Evolutionary conservation across 2,329 filamentous ascomycete species (phyloP), one percentile per base, ranked within the genome.

Genomic region (Pezicula neosporulosa): DNA sequence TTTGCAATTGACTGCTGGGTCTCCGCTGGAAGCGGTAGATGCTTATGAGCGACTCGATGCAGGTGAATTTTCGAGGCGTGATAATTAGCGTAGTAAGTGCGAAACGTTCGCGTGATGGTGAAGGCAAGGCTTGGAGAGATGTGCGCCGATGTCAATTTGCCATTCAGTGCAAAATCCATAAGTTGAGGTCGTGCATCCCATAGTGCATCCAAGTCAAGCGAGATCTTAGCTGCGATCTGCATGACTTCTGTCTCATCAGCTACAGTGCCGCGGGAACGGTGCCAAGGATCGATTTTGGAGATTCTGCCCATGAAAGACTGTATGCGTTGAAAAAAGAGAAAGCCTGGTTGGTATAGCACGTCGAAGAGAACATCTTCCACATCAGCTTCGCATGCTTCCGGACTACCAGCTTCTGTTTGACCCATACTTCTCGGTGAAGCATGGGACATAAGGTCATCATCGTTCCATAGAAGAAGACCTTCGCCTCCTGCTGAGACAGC

Each of bases 221-320:
- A 68, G 45, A 82, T 82, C 47, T 71, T 66, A 2, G 76, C 71
- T 1, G 73, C 79, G 43, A 78, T 70, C 30, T 73, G 72, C 77
- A 82, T 81, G 1, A 81, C 77, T 50, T 82, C 78, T 2, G 75
- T 80, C 64, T 82, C 77, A 58, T 82, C 79, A 46, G 80, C 72
- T 9, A 82, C 78, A 0, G 77, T 82, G 4, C 78, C 78, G 7
- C 78, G 72, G 21, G 72, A 72, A 10, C 78, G 73, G 60, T 82
- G 78, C 76, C 77, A 81, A 1, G 72, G 77, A 50, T 81, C 77
- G 48, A 82, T 81, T 50, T 75, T 73, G 6, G 78, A 77, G 44
- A 82, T 80, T 5, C 77, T 71, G 2, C 78, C 78, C 67, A 80
- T 80, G 59, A 81, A 80, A 33, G 74, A 77, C 59, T 80, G 78